Evolutionary conservation across 768 basidiomycete species (phyloP).

Genomic region (Leucosporidium scottii): DNA sequence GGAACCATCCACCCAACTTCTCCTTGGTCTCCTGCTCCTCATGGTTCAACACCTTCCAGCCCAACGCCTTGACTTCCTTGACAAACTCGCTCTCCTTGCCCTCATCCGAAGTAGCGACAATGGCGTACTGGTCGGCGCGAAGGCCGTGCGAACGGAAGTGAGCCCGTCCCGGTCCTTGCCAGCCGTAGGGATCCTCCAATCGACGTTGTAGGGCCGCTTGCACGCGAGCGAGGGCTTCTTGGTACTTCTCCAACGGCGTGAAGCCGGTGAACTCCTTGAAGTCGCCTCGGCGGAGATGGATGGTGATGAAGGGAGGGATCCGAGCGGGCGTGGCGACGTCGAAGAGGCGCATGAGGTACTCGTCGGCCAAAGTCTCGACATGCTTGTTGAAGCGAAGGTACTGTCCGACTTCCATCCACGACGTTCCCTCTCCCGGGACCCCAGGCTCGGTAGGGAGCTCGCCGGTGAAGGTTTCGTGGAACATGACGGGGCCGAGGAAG

Average conservation of each 20-base stretch:
- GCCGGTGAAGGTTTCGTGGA: constrained; percentile 6
- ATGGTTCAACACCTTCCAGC: constrained; percentile 31
- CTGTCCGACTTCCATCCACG: constrained; percentile 23
- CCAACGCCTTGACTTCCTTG: constrained; percentile 5
- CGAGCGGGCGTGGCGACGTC: background rate
- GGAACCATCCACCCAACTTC: constrained; percentile 3
- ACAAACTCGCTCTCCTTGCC: constrained; percentile 12
- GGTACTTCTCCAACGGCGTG: constrained; percentile 27
- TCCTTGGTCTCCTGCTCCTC: constrained; percentile 16
- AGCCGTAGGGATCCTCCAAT: constrained; percentile 8
- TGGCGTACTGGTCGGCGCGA: constrained; percentile 10
- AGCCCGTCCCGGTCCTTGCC: background rate
- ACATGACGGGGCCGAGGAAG: constrained; percentile 31
- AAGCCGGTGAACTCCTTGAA: constrained; percentile 29
- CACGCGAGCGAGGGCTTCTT: constrained; percentile 13
- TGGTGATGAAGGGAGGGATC: constrained; percentile 30
- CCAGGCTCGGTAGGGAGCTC: constrained; percentile 5
- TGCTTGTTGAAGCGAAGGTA: constrained; percentile 21
- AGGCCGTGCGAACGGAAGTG: background rate
- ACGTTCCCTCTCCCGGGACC: constrained; percentile 15
- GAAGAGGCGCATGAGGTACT: constrained; percentile 19
- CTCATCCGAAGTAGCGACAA: constrained; percentile 32
- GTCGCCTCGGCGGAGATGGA: constrained; percentile 31
- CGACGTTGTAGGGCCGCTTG: constrained; percentile 1
- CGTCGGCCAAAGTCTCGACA: constrained; percentile 14